Evolutionary conservation across 2,329 filamentous ascomycete genomes (phyloP).

Genomic region (Pseudonectria buxi): DNA sequence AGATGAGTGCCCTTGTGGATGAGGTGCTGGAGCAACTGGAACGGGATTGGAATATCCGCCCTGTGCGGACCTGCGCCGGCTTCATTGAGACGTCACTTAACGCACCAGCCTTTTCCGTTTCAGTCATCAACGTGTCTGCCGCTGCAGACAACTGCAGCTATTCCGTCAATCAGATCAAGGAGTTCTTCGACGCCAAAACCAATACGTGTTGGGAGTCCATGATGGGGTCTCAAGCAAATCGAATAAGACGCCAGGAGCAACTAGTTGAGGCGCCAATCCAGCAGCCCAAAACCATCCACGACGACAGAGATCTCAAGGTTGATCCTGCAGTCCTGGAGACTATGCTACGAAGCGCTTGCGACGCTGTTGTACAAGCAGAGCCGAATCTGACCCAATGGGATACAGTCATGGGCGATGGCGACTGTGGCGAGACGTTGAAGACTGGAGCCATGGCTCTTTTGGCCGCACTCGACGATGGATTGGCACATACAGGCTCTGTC

Average conservation of each 20-base stretch:
- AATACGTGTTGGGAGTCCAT: slow-evolving; percentile 50
- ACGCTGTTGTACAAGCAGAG: slow-evolving; percentile 38
- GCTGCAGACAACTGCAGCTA: slow-evolving; percentile 39
- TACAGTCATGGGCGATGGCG: slow-evolving; percentile 57
- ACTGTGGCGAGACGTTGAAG: slow-evolving; percentile 41
- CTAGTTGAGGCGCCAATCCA: slow-evolving; percentile 33
- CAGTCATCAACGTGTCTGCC: slow-evolving; percentile 52
- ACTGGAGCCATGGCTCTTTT: too few species aligned
- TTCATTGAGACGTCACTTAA: slow-evolving; percentile 68
- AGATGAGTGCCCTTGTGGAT: slow-evolving; percentile 48
- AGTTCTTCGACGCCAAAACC: slow-evolving; percentile 58
- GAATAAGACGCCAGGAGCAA: slow-evolving; percentile 35
- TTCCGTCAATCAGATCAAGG: slow-evolving; percentile 48
- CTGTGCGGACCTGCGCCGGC: slow-evolving; percentile 52
- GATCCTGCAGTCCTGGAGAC: slow-evolving; percentile 46
- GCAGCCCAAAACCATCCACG: slow-evolving; percentile 29
- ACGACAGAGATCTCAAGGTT: slow-evolving; percentile 38
- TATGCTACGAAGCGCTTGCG: slow-evolving; percentile 49
- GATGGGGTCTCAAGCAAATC: slow-evolving; percentile 36
- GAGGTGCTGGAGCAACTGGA: slow-evolving; percentile 46
- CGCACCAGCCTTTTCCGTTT: slow-evolving; percentile 63
- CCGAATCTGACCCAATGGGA: slow-evolving; percentile 58
- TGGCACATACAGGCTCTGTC: slow-evolving; percentile 27
- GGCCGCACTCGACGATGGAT: too few species aligned
- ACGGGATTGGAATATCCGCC: slow-evolving; percentile 40